Conservation (phyloP, 2,329 filamentous ascomycete species). For the Neofusicoccum sp. region DNA sequence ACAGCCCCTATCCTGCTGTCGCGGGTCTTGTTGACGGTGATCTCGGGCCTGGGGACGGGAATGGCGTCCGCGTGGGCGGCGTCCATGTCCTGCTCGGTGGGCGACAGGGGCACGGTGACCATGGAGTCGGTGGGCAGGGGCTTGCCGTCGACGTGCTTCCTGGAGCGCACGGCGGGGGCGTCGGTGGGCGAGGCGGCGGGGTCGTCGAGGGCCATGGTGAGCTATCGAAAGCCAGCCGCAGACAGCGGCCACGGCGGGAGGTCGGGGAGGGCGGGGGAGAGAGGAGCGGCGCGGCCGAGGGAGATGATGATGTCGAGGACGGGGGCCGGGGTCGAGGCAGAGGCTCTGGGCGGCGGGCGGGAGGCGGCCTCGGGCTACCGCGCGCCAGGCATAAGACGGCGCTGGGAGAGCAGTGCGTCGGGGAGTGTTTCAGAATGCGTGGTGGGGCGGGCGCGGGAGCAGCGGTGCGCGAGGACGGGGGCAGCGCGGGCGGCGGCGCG, state of each 20-base stretch:
- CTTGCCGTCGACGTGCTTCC: slow-evolving; percentile 25
- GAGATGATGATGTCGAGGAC: slow-evolving; percentile 4
- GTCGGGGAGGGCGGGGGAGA: not conserved
- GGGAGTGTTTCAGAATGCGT: slow-evolving; percentile 7
- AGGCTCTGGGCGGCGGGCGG: slow-evolving; percentile 2
- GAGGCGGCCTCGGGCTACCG: slow-evolving; percentile 11
- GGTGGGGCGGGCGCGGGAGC: not conserved
- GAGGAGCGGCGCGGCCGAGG: not conserved
- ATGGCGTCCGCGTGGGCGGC: slow-evolving; percentile 23
- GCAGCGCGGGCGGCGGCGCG: not conserved
- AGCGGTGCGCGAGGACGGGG: not conserved
- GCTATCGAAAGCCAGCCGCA: not conserved
- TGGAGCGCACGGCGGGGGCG: slow-evolving; percentile 1
- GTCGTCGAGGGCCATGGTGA: slow-evolving; percentile 17
- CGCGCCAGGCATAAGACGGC: slow-evolving; percentile 15
- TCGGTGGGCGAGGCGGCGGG: not conserved
- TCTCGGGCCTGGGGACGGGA: slow-evolving; percentile 26
- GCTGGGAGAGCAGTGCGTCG: slow-evolving; percentile 7
- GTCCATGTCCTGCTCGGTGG: slow-evolving; percentile 40
- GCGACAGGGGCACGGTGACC: slow-evolving; percentile 74
- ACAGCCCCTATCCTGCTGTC: slow-evolving; percentile 4
- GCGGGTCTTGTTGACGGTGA: slow-evolving; percentile 31
- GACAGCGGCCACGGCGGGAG: slow-evolving; percentile 1
- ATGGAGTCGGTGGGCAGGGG: slow-evolving; percentile 61
- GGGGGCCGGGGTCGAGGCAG: not conserved